Conservation (phyloP, 192 early-diverging fungal genomes). For the Mortierella antarctica region DNA sequence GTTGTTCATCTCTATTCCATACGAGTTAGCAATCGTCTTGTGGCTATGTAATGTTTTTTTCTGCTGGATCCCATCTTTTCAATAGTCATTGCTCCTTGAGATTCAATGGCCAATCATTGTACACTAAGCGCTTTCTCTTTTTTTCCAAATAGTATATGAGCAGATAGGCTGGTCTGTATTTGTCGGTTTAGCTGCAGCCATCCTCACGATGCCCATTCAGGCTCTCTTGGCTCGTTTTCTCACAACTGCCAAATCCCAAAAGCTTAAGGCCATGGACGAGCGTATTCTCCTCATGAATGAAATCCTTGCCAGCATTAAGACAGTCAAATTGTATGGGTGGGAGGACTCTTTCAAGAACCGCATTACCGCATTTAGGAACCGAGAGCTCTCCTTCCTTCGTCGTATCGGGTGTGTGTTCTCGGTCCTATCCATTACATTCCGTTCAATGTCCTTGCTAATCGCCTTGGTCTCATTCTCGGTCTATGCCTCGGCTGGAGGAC, state of each 20-base stretch:
- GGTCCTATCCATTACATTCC: constrained; percentile 9
- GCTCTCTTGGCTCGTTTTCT: constrained; percentile 3
- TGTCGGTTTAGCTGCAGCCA: constrained; percentile 18
- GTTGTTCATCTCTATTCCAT: constrained; percentile 16
- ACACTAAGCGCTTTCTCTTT: too few species aligned
- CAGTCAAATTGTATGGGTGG: constrained; percentile 51
- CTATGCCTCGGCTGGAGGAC: constrained; percentile 22
- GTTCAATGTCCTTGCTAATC: constrained; percentile 21
- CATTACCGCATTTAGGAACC: constrained; percentile 1
- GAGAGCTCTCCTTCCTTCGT: constrained; percentile 15
- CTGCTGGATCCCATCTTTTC: too few species aligned
- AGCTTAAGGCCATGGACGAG: constrained; percentile 45
- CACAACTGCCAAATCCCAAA: not conserved
- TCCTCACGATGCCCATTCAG: constrained; percentile 25
- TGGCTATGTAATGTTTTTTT: too few species aligned
- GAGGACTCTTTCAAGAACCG: constrained; percentile 30
- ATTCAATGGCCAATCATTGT: too few species aligned
- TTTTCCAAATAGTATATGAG: constrained; percentile 13
- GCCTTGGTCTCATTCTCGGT: constrained; percentile 24
- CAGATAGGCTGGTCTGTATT: constrained; percentile 42
- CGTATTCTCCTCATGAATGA: constrained; percentile 52
- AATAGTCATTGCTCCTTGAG: too few species aligned
- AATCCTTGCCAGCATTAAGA: constrained; percentile 45
- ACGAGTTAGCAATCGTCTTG: not conserved
- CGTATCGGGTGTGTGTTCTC: constrained; percentile 14